Evolutionary conservation across 768 basidiomycete genomes (phyloP).

Genomic region (Lentinula sp.): DNA sequence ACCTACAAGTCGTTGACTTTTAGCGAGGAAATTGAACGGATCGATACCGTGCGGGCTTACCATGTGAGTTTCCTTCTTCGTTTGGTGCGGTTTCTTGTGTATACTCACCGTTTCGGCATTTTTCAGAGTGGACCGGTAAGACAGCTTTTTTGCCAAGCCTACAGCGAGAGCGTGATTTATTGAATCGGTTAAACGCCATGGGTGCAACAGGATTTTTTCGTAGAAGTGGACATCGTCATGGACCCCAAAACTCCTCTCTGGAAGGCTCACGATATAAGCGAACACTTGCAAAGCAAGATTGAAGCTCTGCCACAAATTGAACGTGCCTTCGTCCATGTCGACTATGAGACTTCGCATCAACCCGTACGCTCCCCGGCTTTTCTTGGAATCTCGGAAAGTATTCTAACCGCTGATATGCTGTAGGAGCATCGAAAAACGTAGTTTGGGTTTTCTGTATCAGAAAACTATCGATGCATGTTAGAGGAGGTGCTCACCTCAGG

Average conservation of each 20-base stretch:
- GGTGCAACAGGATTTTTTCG: slow-evolving; percentile 68
- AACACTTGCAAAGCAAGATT: slow-evolving; percentile 82
- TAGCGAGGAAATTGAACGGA: slow-evolving; percentile 74
- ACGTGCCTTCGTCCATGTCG: slow-evolving; percentile 91
- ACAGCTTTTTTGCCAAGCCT: background rate
- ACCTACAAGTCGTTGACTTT: slow-evolving; percentile 93
- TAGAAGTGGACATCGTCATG: slow-evolving; percentile 96
- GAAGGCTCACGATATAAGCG: slow-evolving; percentile 83
- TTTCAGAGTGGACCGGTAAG: slow-evolving; percentile 6
- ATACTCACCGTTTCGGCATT: background rate
- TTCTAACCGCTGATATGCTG: background rate
- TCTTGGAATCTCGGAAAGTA: background rate
- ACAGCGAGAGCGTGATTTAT: background rate
- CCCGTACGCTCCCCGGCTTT: background rate
- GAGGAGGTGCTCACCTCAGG: background rate
- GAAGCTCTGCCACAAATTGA: slow-evolving; percentile 87
- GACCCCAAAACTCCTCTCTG: slow-evolving; percentile 81
- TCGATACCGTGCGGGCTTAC: slow-evolving; percentile 92
- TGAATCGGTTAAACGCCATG: background rate
- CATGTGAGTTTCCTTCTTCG: slow-evolving; percentile 43
- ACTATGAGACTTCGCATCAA: slow-evolving; percentile 61
- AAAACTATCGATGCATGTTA: background rate
- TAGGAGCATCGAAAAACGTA: background rate
- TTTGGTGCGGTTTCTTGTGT: background rate
- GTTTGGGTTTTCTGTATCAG: background rate